These are phyloP conservation scores for Pyrenophora graminea DNA, from an alignment of 2,329 filamentous ascomycete genomes.

Conservation along the genomic window DNA sequence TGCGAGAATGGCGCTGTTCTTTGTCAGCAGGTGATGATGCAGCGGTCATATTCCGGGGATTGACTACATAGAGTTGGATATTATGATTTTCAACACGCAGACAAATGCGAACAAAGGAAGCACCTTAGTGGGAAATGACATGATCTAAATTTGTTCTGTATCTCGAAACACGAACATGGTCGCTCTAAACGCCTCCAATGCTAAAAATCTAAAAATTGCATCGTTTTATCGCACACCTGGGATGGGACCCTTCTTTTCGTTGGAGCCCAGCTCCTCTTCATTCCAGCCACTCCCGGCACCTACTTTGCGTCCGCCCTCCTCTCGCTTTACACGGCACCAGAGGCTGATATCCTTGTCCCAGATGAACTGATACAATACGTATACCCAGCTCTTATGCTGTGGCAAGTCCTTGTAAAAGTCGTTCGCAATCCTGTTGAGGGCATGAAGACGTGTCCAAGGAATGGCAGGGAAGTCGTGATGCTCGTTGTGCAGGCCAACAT, in stretches of 20 bases:
- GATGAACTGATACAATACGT: constrained; percentile 95
- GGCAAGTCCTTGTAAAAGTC: constrained; percentile 94
- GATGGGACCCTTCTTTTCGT: constrained; percentile 54
- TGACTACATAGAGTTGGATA: too few relatives aligned
- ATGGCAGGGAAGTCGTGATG: constrained; percentile 98
- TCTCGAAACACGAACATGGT: constrained; percentile 1
- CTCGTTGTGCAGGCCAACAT: constrained; percentile 97
- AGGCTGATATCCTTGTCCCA: constrained; percentile 86
- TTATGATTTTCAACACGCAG: too few relatives aligned
- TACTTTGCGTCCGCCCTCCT: constrained; percentile 71
- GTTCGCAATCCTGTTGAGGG: constrained; percentile 75
- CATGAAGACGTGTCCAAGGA: constrained; percentile 85
- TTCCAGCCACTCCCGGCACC: constrained; percentile 51
- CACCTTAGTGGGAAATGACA: not conserved
- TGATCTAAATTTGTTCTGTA: not conserved
- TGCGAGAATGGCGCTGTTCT: too few relatives aligned
- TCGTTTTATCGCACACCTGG: constrained; percentile 39
- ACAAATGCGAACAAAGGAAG: too few relatives aligned
- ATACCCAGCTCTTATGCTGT: constrained; percentile 84
- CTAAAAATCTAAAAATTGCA: not conserved
- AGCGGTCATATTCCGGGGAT: too few relatives aligned
- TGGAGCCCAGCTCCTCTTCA: constrained; percentile 54
- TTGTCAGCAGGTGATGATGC: too few relatives aligned
- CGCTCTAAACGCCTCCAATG: constrained; percentile 7
- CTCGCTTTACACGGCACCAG: constrained; percentile 90